Conservation (phyloP, 768 basidiomycete genomes). For the Trametes coccinea region DNA sequence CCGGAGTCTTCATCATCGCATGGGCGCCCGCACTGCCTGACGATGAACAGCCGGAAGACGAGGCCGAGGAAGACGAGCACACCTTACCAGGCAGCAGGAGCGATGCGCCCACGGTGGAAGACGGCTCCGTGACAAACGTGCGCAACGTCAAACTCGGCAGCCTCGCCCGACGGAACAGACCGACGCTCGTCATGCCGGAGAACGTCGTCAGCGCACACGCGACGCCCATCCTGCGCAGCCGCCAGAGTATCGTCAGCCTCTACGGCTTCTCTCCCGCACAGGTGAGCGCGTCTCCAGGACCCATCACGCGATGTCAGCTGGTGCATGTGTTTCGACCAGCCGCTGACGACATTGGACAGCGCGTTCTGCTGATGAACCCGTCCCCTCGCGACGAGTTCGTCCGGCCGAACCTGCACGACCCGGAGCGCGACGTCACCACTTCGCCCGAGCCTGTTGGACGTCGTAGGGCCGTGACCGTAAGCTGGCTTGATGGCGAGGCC, state of each 20-base stretch:
- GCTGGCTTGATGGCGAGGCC: conserved; percentile 25
- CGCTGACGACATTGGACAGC: conserved; percentile 37
- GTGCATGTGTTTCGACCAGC: not conserved
- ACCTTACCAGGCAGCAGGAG: conserved; percentile 6
- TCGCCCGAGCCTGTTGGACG: conserved; percentile 25
- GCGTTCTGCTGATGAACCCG: conserved; percentile 64
- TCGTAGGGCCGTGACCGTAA: conserved; percentile 27
- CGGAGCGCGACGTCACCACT: conserved; percentile 19
- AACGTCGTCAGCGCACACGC: conserved; percentile 33
- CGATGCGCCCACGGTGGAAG: conserved; percentile 30
- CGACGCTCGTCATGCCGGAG: conserved; percentile 52
- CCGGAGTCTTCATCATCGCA: conserved; percentile 87
- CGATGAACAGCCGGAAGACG: conserved; percentile 28
- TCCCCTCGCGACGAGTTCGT: conserved; percentile 51
- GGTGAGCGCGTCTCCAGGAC: conserved; percentile 37
- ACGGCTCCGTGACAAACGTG: conserved; percentile 9
- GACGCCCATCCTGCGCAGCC: conserved; percentile 48
- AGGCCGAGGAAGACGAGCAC: conserved; percentile 32
- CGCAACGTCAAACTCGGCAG: conserved; percentile 36
- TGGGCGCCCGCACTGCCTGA: conserved; percentile 46
- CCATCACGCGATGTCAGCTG: not conserved
- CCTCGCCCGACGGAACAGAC: conserved; percentile 39
- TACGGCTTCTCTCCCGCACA: conserved; percentile 77
- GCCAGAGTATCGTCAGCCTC: conserved; percentile 58
- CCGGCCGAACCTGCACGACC: conserved; percentile 22